A percentile compares a stretch with the other conserved stretches of the same genome.
Evolutionary conservation across 345 rosid genomes (phyloP).

Genomic region (Eucalyptus fibrosa): DNA sequence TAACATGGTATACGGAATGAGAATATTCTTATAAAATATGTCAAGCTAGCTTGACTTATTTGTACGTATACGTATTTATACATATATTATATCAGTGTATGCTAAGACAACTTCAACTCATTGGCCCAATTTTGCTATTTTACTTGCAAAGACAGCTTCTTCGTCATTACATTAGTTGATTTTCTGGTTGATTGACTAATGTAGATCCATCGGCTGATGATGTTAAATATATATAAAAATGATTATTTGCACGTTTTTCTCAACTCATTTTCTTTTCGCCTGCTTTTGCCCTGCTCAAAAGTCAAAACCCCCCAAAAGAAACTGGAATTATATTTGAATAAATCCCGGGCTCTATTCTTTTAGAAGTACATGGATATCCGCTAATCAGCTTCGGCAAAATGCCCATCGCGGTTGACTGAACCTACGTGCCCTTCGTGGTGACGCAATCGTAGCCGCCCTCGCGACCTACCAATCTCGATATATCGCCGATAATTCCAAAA

Average conservation of each 20-base stretch:
- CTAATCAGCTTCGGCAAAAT: background rate
- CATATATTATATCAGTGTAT: too few relatives aligned
- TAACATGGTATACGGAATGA: background rate
- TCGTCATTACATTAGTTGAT: too few relatives aligned
- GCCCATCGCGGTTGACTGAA: background rate
- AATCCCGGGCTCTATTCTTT: background rate
- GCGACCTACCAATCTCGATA: background rate
- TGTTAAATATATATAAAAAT: background rate
- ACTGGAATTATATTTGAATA: background rate
- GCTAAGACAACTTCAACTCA: background rate
- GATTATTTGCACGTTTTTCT: background rate
- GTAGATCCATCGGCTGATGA: fast-evolving
- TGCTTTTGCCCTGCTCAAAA: background rate
- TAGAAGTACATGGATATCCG: background rate
- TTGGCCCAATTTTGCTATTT: background rate
- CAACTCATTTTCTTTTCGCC: background rate
- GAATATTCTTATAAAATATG: background rate
- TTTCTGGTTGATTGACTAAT: background rate
- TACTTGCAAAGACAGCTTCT: background rate
- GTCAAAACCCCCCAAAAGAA: background rate
- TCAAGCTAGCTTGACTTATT: background rate
- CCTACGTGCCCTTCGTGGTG: background rate
- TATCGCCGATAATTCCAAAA: background rate
- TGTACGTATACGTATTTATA: background rate
- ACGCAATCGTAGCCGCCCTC: background rate